phyloP scores from a whole-genome alignment of 257 asterid species.

The Solanum rostratum region DNA sequence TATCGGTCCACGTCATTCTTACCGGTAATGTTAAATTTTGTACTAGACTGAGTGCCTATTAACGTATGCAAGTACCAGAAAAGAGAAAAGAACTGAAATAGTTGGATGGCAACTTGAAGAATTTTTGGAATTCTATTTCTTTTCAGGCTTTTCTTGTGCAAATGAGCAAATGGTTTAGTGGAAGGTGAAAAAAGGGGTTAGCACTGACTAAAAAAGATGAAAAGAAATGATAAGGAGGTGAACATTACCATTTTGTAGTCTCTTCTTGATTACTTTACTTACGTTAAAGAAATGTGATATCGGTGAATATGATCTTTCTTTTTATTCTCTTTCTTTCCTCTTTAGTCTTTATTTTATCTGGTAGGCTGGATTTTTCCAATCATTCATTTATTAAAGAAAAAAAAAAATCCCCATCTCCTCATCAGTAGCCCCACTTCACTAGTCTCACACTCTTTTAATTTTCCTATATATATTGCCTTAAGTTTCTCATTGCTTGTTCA shows the following conservation, averaged over 20 bases:
- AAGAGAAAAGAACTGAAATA: not conserved
- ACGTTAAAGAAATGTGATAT: not conserved
- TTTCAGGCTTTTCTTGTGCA: not conserved
- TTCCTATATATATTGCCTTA: not conserved
- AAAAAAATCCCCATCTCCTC: not conserved
- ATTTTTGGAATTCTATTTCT: not conserved
- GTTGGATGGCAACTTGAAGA: not conserved
- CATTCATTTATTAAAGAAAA: not conserved
- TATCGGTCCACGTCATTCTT: not conserved
- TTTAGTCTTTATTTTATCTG: not conserved
- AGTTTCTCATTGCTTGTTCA: slow-evolving; percentile 6
- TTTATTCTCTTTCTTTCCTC: not conserved
- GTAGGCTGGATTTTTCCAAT: not conserved
- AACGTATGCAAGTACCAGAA: not conserved
- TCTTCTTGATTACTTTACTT: not conserved
- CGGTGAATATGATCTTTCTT: not conserved
- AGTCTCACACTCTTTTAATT: not conserved
- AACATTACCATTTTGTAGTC: not conserved
- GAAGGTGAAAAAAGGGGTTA: not conserved
- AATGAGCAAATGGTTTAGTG: not conserved
- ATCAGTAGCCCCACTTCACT: not conserved
- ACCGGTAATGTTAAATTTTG: too few species aligned
- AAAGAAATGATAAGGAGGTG: not conserved
- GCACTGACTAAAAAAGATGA: not conserved
- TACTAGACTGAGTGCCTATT: not conserved